Evolutionary conservation across 179 eudicot species (phyloP).

Genomic region (Monotropa hypopitys): DNA sequence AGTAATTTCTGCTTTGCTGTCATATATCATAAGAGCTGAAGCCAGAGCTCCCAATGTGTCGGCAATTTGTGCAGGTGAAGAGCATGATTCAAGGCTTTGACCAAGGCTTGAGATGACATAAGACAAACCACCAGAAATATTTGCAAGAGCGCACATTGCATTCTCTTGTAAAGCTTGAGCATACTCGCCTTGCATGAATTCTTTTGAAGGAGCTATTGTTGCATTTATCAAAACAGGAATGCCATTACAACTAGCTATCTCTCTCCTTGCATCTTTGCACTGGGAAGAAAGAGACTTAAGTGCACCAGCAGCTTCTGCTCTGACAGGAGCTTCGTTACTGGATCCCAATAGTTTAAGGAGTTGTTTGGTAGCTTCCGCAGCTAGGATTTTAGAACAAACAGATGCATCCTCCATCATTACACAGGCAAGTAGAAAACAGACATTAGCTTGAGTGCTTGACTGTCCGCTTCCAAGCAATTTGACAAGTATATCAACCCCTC

Average conservation of each 20-base stretch:
- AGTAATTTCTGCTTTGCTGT: slow-evolving; percentile 58
- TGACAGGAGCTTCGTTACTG: slow-evolving; percentile 74
- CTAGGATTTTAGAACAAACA: slow-evolving; percentile 54
- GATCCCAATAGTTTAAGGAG: slow-evolving; percentile 84
- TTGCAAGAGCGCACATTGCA: slow-evolving; percentile 98
- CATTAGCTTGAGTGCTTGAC: slow-evolving; percentile 79
- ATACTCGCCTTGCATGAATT: slow-evolving; percentile 90
- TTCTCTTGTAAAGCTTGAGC: slow-evolving; percentile 97
- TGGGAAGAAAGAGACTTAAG: slow-evolving; percentile 94
- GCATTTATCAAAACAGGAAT: slow-evolving; percentile 90
- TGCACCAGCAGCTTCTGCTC: slow-evolving; percentile 95
- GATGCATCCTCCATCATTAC: slow-evolving; percentile 93
- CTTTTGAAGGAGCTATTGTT: slow-evolving; percentile 98
- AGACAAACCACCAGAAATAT: slow-evolving; percentile 96
- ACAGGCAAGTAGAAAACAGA: slow-evolving; percentile 76
- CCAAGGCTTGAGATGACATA: slow-evolving; percentile 94
- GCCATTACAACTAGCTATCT: slow-evolving; percentile 68
- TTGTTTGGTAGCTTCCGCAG: slow-evolving; percentile 68
- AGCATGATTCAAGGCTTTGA: slow-evolving; percentile 86
- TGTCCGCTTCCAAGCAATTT: slow-evolving; percentile 62
- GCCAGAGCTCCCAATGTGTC: slow-evolving; percentile 98
- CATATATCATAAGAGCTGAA: slow-evolving; percentile 94
- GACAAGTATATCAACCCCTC: slow-evolving; percentile 73
- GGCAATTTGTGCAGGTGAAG: slow-evolving; percentile 79
- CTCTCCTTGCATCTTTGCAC: slow-evolving; percentile 75